Base-by-base conservation (phyloP, 2,329 filamentous ascomycete species). In the Penicillium sp. region DNA sequence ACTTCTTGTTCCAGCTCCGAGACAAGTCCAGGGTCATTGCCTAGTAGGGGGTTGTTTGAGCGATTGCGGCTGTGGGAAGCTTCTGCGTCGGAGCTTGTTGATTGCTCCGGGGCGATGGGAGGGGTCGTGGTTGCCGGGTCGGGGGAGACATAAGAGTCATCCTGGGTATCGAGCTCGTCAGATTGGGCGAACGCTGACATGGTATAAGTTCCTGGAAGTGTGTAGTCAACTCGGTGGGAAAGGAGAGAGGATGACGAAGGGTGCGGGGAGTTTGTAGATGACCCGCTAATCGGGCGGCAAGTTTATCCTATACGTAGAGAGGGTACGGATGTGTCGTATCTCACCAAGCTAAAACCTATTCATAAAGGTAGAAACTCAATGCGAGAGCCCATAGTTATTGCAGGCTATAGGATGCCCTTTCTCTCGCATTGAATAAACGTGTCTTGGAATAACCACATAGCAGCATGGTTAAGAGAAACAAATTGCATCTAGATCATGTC, bases 1-100 rank as follows among this genome's bases (percentile, higher is more conserved):
- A 99, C 88, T 69, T 97, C 91, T 72, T 96, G 92, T 76, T 99
- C 92, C 7, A 96, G 82, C 4, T 91, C 88, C 1, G 87, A 82
- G 55, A 96, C 69, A 18, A 68, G 62, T 0, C 70, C 64, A 47
- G 70, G 69, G 10, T 71, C 66, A n/a, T 66, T 53, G 36, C 68
- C 65, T 40, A 75, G 65, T 12, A 75, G 70, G 2, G 71, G 72
- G 51, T 74, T 73, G 34, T 63, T 58, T 20, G 60, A 58, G 54
- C 49, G 51, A 43, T 36, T 57, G 46, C 41, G 54, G 52, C 34
- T n/a, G 49, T 55, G 52, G 46, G 60, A 51, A 42, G 51, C 13
- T 30, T 56, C 60, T 43, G 54, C 39, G n/a, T 55, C 49, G 54
- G 58, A 37, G 55, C 29, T 53, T 40, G 49, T 54, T 27, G 55